Conservation (phyloP, 768 basidiomycete species). For the Amanita muscaria region DNA sequence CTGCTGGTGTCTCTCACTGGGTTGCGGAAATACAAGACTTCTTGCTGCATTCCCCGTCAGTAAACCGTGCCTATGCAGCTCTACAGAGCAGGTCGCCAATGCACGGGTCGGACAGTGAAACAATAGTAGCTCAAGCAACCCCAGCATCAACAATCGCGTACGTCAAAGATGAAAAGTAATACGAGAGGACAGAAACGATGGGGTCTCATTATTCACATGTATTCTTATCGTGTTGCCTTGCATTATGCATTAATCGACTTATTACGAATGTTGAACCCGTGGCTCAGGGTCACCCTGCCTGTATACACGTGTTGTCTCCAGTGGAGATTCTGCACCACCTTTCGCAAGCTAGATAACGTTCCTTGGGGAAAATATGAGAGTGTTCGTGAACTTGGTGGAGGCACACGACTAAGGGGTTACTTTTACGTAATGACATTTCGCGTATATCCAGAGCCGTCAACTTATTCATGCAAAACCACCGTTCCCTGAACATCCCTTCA, state of each 20-base stretch:
- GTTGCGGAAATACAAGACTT: conserved; percentile 6
- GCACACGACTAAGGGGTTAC: no score
- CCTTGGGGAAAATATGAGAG: no score
- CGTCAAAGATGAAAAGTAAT: not conserved
- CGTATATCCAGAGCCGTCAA: no score
- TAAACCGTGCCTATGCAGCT: not conserved
- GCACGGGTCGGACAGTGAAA: not conserved
- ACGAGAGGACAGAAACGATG: no score
- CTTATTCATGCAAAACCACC: no score
- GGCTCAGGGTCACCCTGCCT: no score
- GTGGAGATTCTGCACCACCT: no score
- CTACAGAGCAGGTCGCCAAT: not conserved
- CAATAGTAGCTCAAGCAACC: not conserved
- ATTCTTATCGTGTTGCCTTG: not conserved
- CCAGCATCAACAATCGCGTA: not conserved
- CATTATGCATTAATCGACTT: not conserved
- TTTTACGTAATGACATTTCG: no score
- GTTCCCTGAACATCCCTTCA: not conserved
- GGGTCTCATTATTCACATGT: not conserved
- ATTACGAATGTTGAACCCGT: no score
- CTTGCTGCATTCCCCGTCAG: not conserved
- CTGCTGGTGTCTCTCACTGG: conserved; percentile 20
- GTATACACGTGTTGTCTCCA: no score
- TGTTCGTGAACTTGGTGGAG: no score
- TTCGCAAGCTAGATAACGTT: no score